Percentiles rank a stretch among this genome's conserved stretches.
These are phyloP conservation scores for Silene vulgaris DNA, from an alignment of 179 eudicot genomes.

Conservation along the genomic window DNA sequence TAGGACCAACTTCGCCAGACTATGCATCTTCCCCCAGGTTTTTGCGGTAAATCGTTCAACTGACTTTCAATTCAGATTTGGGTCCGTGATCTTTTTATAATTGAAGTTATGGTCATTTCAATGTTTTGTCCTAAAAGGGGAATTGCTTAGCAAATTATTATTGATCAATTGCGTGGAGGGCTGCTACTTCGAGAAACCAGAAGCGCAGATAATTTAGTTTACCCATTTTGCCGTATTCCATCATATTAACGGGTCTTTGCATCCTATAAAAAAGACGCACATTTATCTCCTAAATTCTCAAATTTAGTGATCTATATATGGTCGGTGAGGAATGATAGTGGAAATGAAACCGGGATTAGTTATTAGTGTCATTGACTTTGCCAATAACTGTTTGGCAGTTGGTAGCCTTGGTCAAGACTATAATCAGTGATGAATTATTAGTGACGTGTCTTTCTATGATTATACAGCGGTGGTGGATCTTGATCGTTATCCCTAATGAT, in stretches of 20 bases:
- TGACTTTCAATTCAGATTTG: not conserved
- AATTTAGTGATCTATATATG: not conserved
- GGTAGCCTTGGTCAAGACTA: not conserved
- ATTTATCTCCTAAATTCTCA: not conserved
- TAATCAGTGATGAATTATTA: not conserved
- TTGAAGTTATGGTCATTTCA: not conserved
- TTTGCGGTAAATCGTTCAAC: conserved; percentile 17
- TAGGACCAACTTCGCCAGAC: conserved; percentile 38
- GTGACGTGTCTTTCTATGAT: conserved; percentile 4
- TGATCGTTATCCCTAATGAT: conserved; percentile 8
- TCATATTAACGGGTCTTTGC: not conserved
- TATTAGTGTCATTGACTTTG: not conserved
- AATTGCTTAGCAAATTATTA: not conserved
- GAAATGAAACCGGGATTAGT: not conserved
- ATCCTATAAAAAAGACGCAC: not conserved
- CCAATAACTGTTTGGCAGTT: not conserved
- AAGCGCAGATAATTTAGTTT: too few relatives aligned
- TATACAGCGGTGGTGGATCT: conserved; percentile 5
- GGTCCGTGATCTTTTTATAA: not conserved
- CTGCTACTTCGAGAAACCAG: too few relatives aligned
- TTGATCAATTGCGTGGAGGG: not conserved
- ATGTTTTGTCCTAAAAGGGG: not conserved
- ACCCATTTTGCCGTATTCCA: too few relatives aligned
- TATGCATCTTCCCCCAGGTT: conserved; percentile 32
- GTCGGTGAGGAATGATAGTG: not conserved